These are phyloP conservation scores for Fennellomyces sp. DNA, from an alignment of 371 early-diverging fungal species.

Conservation along the genomic window DNA sequence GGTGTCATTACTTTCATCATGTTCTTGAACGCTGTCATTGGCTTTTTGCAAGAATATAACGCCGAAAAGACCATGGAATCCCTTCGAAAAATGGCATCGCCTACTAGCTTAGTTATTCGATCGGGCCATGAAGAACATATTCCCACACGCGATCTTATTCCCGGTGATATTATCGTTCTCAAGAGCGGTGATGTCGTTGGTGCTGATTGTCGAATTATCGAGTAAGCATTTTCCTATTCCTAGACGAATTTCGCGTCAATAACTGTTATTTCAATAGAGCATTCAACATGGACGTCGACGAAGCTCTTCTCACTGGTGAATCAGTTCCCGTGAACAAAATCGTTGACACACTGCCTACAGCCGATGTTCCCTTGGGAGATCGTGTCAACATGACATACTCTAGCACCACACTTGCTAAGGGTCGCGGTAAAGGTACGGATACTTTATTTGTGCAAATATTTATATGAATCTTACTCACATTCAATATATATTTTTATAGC, in stretches of 20 bases:
- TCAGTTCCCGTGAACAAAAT: conserved; percentile 42
- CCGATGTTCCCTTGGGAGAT: conserved; percentile 46
- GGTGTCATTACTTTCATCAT: conserved; percentile 79
- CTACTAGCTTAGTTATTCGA: conserved; percentile 77
- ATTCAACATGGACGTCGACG: conserved; percentile 85
- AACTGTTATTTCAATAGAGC: conserved; percentile 36
- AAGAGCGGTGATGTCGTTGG: conserved; percentile 93
- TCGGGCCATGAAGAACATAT: conserved; percentile 76
- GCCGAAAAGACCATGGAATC: conserved; percentile 93
- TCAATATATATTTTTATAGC: conserved; percentile 68
- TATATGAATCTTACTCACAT: conserved; percentile 80
- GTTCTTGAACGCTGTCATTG: conserved; percentile 80
- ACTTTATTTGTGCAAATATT: conserved; percentile 79
- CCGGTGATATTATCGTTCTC: conserved; percentile 88
- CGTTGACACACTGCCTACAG: conserved; percentile 21
- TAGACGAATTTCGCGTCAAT: not conserved
- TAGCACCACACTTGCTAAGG: conserved; percentile 60
- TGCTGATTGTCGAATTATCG: conserved; percentile 86
- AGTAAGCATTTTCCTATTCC: conserved; percentile 51
- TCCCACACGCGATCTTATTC: conserved; percentile 73
- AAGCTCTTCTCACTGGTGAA: conserved; percentile 82
- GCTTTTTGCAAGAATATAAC: conserved; percentile 88
- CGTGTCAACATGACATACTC: conserved; percentile 71
- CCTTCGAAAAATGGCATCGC: conserved; percentile 82
- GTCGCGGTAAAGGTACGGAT: conserved; percentile 43